Base-by-base conservation (phyloP, 2,329 filamentous ascomycete species). In the Monilinia fructigena region DNA sequence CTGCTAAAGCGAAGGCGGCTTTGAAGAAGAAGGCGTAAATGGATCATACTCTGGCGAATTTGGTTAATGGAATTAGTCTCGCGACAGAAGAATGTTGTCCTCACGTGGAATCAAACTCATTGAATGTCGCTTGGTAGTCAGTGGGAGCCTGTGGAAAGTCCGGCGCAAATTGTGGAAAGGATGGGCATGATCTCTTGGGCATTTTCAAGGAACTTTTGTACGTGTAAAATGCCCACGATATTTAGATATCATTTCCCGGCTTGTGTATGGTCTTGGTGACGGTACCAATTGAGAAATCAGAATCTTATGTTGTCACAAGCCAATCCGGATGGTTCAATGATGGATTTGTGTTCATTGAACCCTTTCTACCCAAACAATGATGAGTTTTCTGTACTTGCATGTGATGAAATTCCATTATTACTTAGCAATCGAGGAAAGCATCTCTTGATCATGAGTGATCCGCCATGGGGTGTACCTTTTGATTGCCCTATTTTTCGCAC, bases 11-110 rank as follows among this genome's bases (percentile, higher is more conserved):
- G 70, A 93, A 93, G 80, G 89, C 90, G 66, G 89, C 90, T 26
- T 82, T 83, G 52, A 92, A 92, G 84, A 96, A 97, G 88, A 95
- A 96, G 88, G 87, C 89, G 68, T 92, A 83, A 82, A n/a, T n/a
- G 47, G n/a, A 28, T 55, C 28, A 26, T 62, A 63, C 26, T 38
- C 2, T 47, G 26, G 55, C 38, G 40, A 31, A 58, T 45, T 48
- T 26, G 35, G 12, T 26, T 53, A 40, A 60, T 50, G 47, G 35
- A 20, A 54, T 61, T 66, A 35, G 31, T 50, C 14, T 52, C 42
- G 35, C 23, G 35, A 45, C 60, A 42, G n/a, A 28, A 7, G n/a
- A 42, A 45, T 55, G 18, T 42, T 55, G n/a, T 10, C 35, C 31
- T 16, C 20, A 28, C 11, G 52, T 53, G 48, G n/a, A 23, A n/a